Evolutionary conservation across 2,329 filamentous ascomycete species (phyloP).

Genomic region (Coniella vitis): DNA sequence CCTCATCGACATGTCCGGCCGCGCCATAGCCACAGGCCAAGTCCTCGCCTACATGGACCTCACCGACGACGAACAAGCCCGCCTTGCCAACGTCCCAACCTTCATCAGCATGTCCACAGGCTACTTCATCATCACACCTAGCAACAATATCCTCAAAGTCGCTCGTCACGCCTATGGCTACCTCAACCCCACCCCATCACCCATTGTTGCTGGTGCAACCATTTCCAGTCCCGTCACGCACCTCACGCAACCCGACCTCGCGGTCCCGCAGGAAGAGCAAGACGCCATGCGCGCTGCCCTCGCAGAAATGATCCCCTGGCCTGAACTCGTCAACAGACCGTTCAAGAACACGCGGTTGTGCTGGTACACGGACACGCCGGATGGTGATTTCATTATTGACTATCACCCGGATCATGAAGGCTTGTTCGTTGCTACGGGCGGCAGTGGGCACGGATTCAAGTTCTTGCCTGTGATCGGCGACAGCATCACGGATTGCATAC

Average conservation of each 20-base stretch:
- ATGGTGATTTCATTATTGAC: slow-evolving; percentile 64
- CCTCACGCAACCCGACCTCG: slow-evolving; percentile 34
- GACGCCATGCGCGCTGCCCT: slow-evolving; percentile 55
- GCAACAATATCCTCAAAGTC: slow-evolving; percentile 56
- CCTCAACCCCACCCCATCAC: slow-evolving; percentile 39
- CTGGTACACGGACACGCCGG: slow-evolving; percentile 71
- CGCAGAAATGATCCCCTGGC: slow-evolving; percentile 51
- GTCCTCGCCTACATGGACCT: slow-evolving; percentile 71
- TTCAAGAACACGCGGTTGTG: slow-evolving; percentile 60
- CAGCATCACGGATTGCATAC: slow-evolving; percentile 51
- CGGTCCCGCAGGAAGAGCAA: slow-evolving; percentile 52
- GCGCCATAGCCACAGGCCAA: slow-evolving; percentile 76
- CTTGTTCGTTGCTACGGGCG: slow-evolving; percentile 56
- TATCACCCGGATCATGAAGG: slow-evolving; percentile 57
- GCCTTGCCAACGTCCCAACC: slow-evolving; percentile 61
- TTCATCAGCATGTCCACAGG: slow-evolving; percentile 65
- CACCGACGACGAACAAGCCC: slow-evolving; percentile 61
- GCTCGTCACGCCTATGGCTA: slow-evolving; percentile 66
- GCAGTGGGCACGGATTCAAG: slow-evolving; percentile 62
- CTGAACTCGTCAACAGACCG: slow-evolving; percentile 48
- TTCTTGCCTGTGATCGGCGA: slow-evolving; percentile 61
- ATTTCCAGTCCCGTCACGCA: slow-evolving; percentile 40
- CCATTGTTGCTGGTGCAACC: slow-evolving; percentile 3
- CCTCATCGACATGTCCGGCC: slow-evolving; percentile 70
- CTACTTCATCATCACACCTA: slow-evolving; percentile 68